phyloP scores from a whole-genome alignment of 2,329 filamentous ascomycete species.

The Aspergillus nomiae region DNA sequence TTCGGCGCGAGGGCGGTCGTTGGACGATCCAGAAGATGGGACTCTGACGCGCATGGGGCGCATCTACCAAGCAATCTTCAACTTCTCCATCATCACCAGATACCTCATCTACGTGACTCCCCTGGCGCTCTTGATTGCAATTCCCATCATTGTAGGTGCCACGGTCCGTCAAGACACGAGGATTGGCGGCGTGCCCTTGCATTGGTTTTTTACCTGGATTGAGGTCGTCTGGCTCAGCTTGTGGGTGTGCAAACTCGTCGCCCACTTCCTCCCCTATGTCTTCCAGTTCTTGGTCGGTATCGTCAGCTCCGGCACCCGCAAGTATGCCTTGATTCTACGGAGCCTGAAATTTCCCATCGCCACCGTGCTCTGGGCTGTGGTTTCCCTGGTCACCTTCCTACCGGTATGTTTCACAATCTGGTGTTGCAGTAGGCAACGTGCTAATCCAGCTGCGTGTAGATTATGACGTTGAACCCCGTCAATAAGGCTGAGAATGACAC shows the following conservation, averaged over 20 bases:
- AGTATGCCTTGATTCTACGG: slow-evolving; percentile 62
- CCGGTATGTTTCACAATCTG: slow-evolving; percentile 39
- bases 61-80: slow-evolving; percentile 62
- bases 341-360: slow-evolving; percentile 63
- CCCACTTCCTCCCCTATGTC: slow-evolving; percentile 59
- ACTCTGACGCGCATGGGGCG: slow-evolving; percentile 61
- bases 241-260: slow-evolving; percentile 63
- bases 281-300: slow-evolving; percentile 65
- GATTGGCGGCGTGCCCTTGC: slow-evolving; percentile 58
- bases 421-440: background rate
- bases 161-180: slow-evolving; percentile 49
- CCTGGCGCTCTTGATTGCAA: slow-evolving; percentile 58
- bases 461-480: slow-evolving; percentile 48
- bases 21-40: slow-evolving; percentile 52
- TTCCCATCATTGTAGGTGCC: slow-evolving; percentile 65
- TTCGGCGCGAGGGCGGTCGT: slow-evolving; percentile 32
- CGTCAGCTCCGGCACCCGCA: slow-evolving; percentile 65
- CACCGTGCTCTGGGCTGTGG: slow-evolving; percentile 61
- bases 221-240: slow-evolving; percentile 66
- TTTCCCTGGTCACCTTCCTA: slow-evolving; percentile 62
- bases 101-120: slow-evolving; percentile 66
- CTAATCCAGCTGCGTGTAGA: slow-evolving; percentile 19
- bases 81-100: slow-evolving; percentile 64
- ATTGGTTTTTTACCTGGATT: slow-evolving; percentile 67
- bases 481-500: slow-evolving; percentile 35